Evolutionary conservation across 495 filamentous ascomycete species (phyloP).

Genomic region (Tuber borchii): DNA sequence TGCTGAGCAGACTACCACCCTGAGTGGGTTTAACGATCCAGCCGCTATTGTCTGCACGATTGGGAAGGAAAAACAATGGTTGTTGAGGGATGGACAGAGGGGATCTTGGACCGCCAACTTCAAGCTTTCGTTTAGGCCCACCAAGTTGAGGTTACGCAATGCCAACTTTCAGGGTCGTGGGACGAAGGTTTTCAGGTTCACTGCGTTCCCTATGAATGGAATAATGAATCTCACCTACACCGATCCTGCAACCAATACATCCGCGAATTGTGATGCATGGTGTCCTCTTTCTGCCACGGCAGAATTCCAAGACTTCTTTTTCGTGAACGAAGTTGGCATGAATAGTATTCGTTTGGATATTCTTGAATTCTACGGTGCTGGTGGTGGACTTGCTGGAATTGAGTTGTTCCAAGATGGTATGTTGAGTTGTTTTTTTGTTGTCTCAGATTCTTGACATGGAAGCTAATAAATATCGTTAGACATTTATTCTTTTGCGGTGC

Average conservation of each 20-base stretch:
- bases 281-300: constrained; percentile 69
- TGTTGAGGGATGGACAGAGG: constrained; percentile 68
- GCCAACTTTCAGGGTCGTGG: constrained; percentile 79
- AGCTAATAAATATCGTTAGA: constrained; percentile 47
- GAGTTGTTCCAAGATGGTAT: constrained; percentile 75
- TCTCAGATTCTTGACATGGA: not conserved
- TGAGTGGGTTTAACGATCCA: constrained; percentile 66
- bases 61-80: constrained; percentile 70
- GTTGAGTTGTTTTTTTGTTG: constrained; percentile 16
- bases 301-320: constrained; percentile 78
- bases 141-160: constrained; percentile 83
- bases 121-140: constrained; percentile 71
- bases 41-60: constrained; percentile 75
- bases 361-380: constrained; percentile 73
- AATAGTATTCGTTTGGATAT: constrained; percentile 79
- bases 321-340: constrained; percentile 86
- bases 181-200: constrained; percentile 77
- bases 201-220: constrained; percentile 72
- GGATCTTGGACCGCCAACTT: constrained; percentile 83
- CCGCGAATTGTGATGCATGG: constrained; percentile 62
- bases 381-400: constrained; percentile 81
- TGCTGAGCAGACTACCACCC: constrained; percentile 55
- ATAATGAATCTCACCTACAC: constrained; percentile 95
- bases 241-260: constrained; percentile 60
- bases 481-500: constrained; percentile 75